Evolutionary conservation across 2,329 filamentous ascomycete species (phyloP).

Genomic region (Aspergillus ustus): DNA sequence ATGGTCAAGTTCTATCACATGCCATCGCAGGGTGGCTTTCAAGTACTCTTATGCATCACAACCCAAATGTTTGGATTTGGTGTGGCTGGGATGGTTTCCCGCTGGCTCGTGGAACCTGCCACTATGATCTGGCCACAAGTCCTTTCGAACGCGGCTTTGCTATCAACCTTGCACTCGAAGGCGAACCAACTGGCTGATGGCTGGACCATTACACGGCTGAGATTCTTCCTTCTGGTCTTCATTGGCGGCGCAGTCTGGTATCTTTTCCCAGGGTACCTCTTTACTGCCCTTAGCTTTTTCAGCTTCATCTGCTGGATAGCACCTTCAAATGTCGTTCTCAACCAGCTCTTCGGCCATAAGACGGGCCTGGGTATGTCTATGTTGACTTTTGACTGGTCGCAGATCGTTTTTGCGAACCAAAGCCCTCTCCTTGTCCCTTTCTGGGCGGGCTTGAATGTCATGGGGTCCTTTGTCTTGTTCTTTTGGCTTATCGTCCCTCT

Average conservation of each 20-base stretch:
- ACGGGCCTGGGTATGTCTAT: conserved; percentile 71
- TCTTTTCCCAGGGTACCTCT: conserved; percentile 65
- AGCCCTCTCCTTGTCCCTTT: conserved; percentile 71
- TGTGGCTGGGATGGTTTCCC: conserved; percentile 62
- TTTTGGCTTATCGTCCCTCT: conserved; percentile 51
- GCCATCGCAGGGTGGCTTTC: conserved; percentile 62
- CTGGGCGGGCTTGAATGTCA: conserved; percentile 48
- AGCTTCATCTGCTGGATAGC: conserved; percentile 73
- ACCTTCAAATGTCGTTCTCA: conserved; percentile 69
- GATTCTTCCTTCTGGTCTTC: conserved; percentile 43
- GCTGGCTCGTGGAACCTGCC: conserved; percentile 63
- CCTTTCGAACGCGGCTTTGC: conserved; percentile 55
- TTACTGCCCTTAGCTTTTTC: conserved; percentile 71
- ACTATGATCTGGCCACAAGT: conserved; percentile 69
- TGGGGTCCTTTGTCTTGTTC: conserved; percentile 49
- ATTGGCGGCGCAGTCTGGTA: conserved; percentile 40
- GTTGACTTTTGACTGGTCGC: conserved; percentile 77
- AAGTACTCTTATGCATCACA: conserved; percentile 63
- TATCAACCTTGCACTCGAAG: conserved; percentile 44
- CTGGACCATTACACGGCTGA: conserved; percentile 44
- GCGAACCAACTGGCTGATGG: conserved; percentile 46
- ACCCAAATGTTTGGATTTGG: conserved; percentile 69
- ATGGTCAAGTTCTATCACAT: conserved; percentile 59
- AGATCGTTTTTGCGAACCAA: conserved; percentile 69
- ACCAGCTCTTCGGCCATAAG: conserved; percentile 72